Conservation (phyloP, 139 green algal species). For the Tetraselmis chui region DNA sequence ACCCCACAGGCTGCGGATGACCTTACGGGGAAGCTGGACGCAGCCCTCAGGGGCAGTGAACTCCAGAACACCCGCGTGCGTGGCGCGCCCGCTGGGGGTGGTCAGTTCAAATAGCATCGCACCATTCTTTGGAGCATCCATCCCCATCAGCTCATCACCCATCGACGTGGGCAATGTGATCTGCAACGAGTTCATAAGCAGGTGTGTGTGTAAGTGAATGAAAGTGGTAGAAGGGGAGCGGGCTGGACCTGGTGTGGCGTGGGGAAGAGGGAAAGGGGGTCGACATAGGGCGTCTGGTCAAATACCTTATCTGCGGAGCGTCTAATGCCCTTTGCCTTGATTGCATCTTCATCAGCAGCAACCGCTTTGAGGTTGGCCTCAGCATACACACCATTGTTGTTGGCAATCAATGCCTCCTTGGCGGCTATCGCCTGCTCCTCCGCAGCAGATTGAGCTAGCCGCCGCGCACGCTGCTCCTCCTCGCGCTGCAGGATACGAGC, state of each 20-base stretch:
- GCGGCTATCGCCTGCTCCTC: slow-evolving; percentile 25
- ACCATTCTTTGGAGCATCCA: slow-evolving; percentile 65
- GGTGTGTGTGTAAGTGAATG: neutral
- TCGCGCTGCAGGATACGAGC: slow-evolving; percentile 1
- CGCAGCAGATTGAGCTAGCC: slow-evolving; percentile 24
- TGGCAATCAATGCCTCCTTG: slow-evolving; percentile 30
- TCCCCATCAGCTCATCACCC: slow-evolving; percentile 47
- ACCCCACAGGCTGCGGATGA: slow-evolving; percentile 54
- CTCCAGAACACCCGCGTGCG: slow-evolving; percentile 67
- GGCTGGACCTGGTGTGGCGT: neutral
- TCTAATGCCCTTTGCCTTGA: slow-evolving; percentile 43
- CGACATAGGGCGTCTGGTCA: too few relatives aligned
- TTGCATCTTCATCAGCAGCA: slow-evolving; percentile 22
- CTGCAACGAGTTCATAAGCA: slow-evolving; percentile 17
- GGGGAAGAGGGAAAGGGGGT: neutral
- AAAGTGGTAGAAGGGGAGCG: neutral
- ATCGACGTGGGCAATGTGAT: slow-evolving; percentile 57
- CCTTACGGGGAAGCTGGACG: slow-evolving; percentile 51
- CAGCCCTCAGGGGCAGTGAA: slow-evolving; percentile 68
- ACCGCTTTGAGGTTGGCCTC: slow-evolving; percentile 36
- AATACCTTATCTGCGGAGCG: slow-evolving; percentile 65
- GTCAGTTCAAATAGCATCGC: slow-evolving; percentile 64
- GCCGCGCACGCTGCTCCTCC: slow-evolving; percentile 24
- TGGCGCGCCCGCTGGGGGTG: neutral
- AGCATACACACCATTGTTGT: slow-evolving; percentile 52